Percentiles rank a stretch among this genome's conserved stretches.
phyloP scores from a whole-genome alignment of 1,139 yeast species.

The Debaryomyces coudertii region DNA sequence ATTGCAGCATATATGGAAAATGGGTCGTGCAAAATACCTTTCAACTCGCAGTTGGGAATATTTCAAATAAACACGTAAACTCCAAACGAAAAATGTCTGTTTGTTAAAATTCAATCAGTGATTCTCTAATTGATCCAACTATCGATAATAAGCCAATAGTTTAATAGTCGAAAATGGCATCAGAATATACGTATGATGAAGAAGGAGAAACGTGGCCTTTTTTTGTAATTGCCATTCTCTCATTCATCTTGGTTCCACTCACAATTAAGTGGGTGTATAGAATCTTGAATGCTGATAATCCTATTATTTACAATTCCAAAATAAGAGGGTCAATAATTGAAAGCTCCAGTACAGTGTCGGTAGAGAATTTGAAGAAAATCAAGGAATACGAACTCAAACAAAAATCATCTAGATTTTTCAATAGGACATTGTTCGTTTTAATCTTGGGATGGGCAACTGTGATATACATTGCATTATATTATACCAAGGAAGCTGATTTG shows the following conservation, averaged over 20 bases:
- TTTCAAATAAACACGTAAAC: slow-evolving; percentile 13
- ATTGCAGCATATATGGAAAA: background rate
- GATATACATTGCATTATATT: slow-evolving; percentile 48
- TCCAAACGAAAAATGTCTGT: background rate
- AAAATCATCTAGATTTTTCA: slow-evolving; percentile 44
- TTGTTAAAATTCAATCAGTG: background rate
- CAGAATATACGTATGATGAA: slow-evolving; percentile 82
- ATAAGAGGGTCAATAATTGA: slow-evolving; percentile 40
- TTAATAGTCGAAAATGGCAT: slow-evolving; percentile 21
- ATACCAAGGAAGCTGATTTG: slow-evolving; percentile 53
- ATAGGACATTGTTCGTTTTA: slow-evolving; percentile 49
- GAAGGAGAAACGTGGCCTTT: slow-evolving; percentile 96
- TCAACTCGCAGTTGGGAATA: slow-evolving; percentile 2
- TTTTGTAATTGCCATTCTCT: slow-evolving; percentile 74
- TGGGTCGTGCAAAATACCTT: slow-evolving; percentile 6
- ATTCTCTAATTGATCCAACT: slow-evolving; percentile 5
- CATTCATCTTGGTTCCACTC: slow-evolving; percentile 65
- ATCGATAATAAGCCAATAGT: background rate
- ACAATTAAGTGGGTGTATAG: slow-evolving; percentile 53
- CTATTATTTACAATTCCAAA: slow-evolving; percentile 25
- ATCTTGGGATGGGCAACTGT: slow-evolving; percentile 71
- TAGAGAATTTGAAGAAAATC: slow-evolving; percentile 48
- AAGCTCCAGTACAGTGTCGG: slow-evolving; percentile 31
- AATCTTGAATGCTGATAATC: slow-evolving; percentile 26
- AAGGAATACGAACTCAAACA: slow-evolving; percentile 42